phyloP scores from a whole-genome alignment of 768 basidiomycete species.

The Amanita rimosa region DNA sequence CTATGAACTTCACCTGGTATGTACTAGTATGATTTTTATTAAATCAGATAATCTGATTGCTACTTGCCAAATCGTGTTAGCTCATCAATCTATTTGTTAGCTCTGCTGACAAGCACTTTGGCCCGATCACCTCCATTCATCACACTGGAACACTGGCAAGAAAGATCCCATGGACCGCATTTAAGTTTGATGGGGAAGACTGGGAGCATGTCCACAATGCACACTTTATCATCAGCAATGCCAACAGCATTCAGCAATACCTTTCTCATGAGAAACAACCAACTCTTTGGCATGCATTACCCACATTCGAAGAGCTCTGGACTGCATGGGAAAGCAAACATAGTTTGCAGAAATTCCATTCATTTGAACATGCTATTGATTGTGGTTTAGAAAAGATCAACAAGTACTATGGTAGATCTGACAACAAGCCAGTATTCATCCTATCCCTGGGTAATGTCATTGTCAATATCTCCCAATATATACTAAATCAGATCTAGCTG shows the following conservation, averaged over 20 bases:
- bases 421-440: conserved; percentile 13
- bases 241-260: conserved; percentile 11
- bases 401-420: conserved; percentile 13
- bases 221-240: conserved; percentile 5
- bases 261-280: conserved; percentile 15
- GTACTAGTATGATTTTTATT: neutral
- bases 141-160: conserved; percentile 10
- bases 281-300: conserved; percentile 17
- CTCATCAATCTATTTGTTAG: conserved; percentile 8
- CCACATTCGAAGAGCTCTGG: conserved; percentile 16
- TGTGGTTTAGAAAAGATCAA: conserved; percentile 14
- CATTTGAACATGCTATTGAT: conserved; percentile 13
- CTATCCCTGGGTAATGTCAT: conserved; percentile 14
- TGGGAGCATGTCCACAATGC: conserved; percentile 13
- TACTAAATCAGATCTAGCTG: conserved; percentile 8
- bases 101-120: conserved; percentile 15
- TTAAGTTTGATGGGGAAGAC: conserved; percentile 11
- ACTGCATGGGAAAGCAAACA: conserved; percentile 17
- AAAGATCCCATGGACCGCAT: conserved; percentile 17
- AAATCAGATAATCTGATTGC: conserved; percentile 3
- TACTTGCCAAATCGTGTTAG: neutral
- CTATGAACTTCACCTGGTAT: conserved; percentile 4
- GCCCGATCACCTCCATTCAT: conserved; percentile 17
- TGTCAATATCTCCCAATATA: neutral
- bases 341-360: neutral